A percentile compares a stretch with the other conserved stretches of the same genome.
Conservation (phyloP, 345 rosid species). For the Aethionema arabicum region DNA sequence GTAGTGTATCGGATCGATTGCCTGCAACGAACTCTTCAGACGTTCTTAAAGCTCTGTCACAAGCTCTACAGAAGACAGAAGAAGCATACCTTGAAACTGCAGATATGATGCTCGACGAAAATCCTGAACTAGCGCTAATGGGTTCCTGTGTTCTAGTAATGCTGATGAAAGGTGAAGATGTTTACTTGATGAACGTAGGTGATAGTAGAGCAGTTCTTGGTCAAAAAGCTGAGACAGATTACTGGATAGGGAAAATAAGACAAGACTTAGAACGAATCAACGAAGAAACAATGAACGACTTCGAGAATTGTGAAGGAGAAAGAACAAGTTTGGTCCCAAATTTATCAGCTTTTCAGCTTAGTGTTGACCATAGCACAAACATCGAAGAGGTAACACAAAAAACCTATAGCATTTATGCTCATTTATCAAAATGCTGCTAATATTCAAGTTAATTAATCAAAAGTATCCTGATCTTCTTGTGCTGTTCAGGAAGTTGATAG, state of each 20-base stretch:
- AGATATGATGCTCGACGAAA: constrained; percentile 79
- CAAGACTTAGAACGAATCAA: constrained; percentile 90
- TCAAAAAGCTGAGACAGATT: constrained; percentile 66
- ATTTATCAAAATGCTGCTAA: neutral
- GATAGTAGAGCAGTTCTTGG: constrained; percentile 93
- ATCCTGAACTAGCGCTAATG: constrained; percentile 92
- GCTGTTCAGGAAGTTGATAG: constrained; percentile 76
- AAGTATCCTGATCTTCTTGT: constrained; percentile 7
- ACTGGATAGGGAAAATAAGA: constrained; percentile 62
- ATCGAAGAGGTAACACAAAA: constrained; percentile 62
- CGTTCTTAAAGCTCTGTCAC: constrained; percentile 77
- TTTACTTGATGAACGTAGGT: constrained; percentile 92
- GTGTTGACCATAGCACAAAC: constrained; percentile 84
- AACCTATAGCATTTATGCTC: neutral
- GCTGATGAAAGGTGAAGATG: constrained; percentile 97
- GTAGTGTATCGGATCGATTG: constrained; percentile 30
- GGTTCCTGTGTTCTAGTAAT: constrained; percentile 94
- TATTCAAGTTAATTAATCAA: neutral
- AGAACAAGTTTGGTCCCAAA: constrained; percentile 35
- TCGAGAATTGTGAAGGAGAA: constrained; percentile 54
- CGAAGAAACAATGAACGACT: constrained; percentile 85
- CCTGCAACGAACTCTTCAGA: constrained; percentile 57
- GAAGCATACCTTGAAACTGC: constrained; percentile 75
- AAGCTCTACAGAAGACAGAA: constrained; percentile 85
- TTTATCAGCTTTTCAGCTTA: constrained; percentile 68